These are phyloP conservation scores for Panicum miliaceum DNA, from an alignment of 176 grass and related monocot species.

Conservation along the genomic window DNA sequence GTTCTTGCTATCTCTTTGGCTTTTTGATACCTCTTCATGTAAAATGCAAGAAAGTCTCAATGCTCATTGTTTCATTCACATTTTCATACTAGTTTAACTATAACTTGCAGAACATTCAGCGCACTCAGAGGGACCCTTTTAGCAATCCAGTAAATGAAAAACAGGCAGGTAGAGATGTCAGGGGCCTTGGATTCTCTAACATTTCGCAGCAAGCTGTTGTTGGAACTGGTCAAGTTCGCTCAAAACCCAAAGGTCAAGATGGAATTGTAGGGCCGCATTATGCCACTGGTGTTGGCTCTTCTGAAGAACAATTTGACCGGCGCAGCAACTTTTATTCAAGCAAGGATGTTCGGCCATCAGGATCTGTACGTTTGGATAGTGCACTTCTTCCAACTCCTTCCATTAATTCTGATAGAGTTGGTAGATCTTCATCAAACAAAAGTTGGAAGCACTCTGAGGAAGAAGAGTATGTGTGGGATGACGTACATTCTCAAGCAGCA, in stretches of 20 bases:
- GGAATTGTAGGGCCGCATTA: conserved; percentile 46
- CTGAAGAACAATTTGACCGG: conserved; percentile 48
- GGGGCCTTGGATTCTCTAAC: conserved; percentile 53
- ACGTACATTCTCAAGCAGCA: conserved; percentile 57
- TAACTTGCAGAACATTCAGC: conserved; percentile 47
- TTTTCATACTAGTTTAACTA: conserved; percentile 18
- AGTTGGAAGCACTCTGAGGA: conserved; percentile 97
- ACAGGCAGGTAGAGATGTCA: conserved; percentile 48
- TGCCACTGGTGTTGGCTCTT: conserved; percentile 44
- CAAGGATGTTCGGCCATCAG: conserved; percentile 47
- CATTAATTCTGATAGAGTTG: conserved; percentile 56
- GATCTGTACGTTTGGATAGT: conserved; percentile 49
- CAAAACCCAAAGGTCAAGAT: conserved; percentile 62
- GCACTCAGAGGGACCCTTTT: conserved; percentile 48
- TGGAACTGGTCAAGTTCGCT: conserved; percentile 49
- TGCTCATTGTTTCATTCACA: background rate
- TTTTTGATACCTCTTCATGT: conserved; percentile 21
- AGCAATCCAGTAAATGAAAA: conserved; percentile 61
- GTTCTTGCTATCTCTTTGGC: conserved; percentile 31
- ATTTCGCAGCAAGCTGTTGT: conserved; percentile 47
- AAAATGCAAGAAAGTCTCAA: conserved; percentile 6
- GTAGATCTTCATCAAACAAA: conserved; percentile 58
- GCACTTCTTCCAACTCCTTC: conserved; percentile 51
- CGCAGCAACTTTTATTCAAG: conserved; percentile 55
- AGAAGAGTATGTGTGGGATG: conserved; percentile 96